phyloP scores from a whole-genome alignment of 768 basidiomycete genomes.

The Lentinula lateritia region DNA sequence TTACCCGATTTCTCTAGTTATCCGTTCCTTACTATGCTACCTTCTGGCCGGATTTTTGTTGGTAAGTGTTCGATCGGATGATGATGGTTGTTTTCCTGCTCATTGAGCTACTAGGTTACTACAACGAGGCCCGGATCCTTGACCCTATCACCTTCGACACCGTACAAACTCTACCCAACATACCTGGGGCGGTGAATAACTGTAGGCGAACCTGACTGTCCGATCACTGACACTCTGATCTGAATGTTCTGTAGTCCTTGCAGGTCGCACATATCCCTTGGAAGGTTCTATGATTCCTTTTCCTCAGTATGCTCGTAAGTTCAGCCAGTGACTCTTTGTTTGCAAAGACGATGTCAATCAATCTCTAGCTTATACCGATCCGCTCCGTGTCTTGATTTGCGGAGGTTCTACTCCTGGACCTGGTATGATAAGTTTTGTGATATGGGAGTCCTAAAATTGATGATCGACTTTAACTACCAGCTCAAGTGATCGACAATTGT shows the following conservation, averaged over 20 bases:
- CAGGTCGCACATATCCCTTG: slow-evolving; percentile 73
- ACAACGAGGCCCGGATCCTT: slow-evolving; percentile 76
- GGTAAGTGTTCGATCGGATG: slow-evolving; percentile 33
- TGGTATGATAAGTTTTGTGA: slow-evolving; percentile 21
- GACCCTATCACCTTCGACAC: slow-evolving; percentile 64
- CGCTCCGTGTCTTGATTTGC: slow-evolving; percentile 64
- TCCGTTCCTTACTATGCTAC: slow-evolving; percentile 69
- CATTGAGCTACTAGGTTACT: slow-evolving; percentile 45
- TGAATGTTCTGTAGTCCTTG: slow-evolving; percentile 35
- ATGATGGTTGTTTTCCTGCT: neutral
- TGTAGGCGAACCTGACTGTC: slow-evolving; percentile 25
- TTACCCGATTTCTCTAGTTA: neutral
- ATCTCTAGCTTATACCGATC: slow-evolving; percentile 53
- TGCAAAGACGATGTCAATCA: neutral
- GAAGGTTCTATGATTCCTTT: slow-evolving; percentile 67
- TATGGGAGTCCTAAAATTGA: too few relatives aligned
- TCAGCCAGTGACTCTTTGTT: neutral
- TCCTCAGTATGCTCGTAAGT: slow-evolving; percentile 50
- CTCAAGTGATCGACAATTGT: slow-evolving; percentile 59
- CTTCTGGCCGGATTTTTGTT: slow-evolving; percentile 64
- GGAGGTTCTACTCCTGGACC: slow-evolving; percentile 66
- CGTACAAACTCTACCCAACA: slow-evolving; percentile 55
- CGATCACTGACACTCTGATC: too few relatives aligned
- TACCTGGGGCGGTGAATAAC: slow-evolving; percentile 69
- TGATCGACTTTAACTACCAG: neutral